Evolutionary conservation across 2,329 filamentous ascomycete species (phyloP).

Genomic region (Aureobasidium sp.): DNA sequence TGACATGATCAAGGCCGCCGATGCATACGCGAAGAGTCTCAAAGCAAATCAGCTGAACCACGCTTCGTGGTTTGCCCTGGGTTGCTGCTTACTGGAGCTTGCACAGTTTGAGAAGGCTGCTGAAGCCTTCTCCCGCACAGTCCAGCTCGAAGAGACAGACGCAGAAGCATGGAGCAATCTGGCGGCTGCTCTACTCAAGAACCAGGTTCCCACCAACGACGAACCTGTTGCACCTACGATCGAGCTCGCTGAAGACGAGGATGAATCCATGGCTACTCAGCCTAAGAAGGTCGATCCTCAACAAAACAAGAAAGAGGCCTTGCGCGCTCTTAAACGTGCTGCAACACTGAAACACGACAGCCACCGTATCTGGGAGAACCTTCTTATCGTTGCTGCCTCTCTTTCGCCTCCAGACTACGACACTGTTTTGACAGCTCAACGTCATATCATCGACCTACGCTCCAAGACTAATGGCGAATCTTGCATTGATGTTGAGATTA

Average conservation of each 20-base stretch:
- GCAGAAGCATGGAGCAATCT: constrained; percentile 94
- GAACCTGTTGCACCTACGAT: background rate
- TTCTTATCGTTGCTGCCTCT: constrained; percentile 77
- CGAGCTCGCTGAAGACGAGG: constrained; percentile 27
- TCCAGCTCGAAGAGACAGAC: constrained; percentile 79
- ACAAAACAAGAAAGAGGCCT: constrained; percentile 63
- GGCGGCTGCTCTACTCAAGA: constrained; percentile 64
- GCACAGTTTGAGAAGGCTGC: constrained; percentile 71
- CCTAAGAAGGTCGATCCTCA: constrained; percentile 37
- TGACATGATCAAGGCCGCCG: constrained; percentile 61
- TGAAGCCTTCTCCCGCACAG: constrained; percentile 74
- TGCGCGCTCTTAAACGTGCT: constrained; percentile 80
- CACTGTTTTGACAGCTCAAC: constrained; percentile 70
- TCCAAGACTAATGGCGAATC: constrained; percentile 61
- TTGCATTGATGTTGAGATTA: constrained; percentile 66
- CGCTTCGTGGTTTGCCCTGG: constrained; percentile 81
- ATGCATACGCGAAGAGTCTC: constrained; percentile 72
- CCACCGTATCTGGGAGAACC: constrained; percentile 94
- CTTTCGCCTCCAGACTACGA: constrained; percentile 66
- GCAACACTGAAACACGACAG: constrained; percentile 77
- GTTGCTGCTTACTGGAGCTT: constrained; percentile 77
- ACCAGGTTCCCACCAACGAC: constrained; percentile 18
- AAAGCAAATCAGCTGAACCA: constrained; percentile 73
- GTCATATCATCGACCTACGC: constrained; percentile 68
- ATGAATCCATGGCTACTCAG: constrained; percentile 26